These are phyloP conservation scores for Scheffersomyces lignicola DNA, from an alignment of 1,139 yeast species.

Conservation along the genomic window DNA sequence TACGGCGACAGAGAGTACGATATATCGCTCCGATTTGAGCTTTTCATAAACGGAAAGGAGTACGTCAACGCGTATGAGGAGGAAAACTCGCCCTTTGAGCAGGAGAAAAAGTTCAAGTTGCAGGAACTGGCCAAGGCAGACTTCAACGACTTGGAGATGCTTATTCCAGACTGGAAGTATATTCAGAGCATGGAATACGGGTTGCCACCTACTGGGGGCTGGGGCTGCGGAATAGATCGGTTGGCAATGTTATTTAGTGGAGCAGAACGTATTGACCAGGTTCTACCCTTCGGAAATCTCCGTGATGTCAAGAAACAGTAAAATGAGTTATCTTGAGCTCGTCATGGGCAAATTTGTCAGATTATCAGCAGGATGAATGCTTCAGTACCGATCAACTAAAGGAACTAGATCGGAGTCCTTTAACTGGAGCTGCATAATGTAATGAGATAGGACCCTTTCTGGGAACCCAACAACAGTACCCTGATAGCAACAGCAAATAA, in stretches of 20 bases:
- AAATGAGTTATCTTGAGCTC: too few species aligned
- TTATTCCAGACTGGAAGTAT: constrained; percentile 72
- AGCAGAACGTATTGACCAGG: constrained; percentile 70
- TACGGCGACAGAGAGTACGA: constrained; percentile 32
- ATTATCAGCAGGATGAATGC: too few species aligned
- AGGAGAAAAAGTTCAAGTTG: constrained; percentile 54
- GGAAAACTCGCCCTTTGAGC: constrained; percentile 82
- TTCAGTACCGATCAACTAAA: too few species aligned
- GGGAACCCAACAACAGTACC: too few species aligned
- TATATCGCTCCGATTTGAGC: constrained; percentile 74
- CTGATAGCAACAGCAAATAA: too few species aligned
- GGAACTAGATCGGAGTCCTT: too few species aligned
- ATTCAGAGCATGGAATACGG: constrained; percentile 85
- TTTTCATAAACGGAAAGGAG: constrained; percentile 79
- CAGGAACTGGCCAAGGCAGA: constrained; percentile 54
- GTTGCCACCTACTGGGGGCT: constrained; percentile 96
- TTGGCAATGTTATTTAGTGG: constrained; percentile 76
- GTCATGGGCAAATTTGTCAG: too few species aligned
- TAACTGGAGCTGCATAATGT: too few species aligned
- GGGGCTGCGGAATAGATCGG: constrained; percentile 95
- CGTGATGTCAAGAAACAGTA: constrained; percentile 52
- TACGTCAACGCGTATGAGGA: constrained; percentile 95
- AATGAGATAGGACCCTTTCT: too few species aligned
- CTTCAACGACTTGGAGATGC: constrained; percentile 58
- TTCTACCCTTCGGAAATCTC: constrained; percentile 78